These are phyloP conservation scores for Monilinia laxa DNA, from an alignment of 2,329 filamentous ascomycete genomes.

Conservation along the genomic window DNA sequence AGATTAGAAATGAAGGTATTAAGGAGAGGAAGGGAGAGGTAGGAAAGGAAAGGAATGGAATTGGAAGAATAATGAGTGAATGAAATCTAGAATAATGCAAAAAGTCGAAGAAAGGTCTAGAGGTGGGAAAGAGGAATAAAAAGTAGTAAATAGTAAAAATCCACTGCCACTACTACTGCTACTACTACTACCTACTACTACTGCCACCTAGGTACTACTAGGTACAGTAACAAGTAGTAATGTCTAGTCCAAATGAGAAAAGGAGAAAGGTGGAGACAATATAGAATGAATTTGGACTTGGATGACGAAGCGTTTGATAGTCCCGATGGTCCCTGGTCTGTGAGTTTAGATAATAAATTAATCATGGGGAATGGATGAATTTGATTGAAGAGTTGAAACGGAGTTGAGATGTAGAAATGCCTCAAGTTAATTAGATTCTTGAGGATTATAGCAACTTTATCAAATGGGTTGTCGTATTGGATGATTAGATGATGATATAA, in stretches of 20 bases:
- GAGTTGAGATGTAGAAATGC: too few relatives aligned
- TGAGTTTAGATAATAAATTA: background rate
- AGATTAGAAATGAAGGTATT: slow-evolving; percentile 3
- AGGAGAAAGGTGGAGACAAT: slow-evolving; percentile 18
- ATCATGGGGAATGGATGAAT: too few relatives aligned
- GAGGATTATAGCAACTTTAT: too few relatives aligned
- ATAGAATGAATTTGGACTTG: slow-evolving; percentile 5
- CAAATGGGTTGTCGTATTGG: too few relatives aligned
- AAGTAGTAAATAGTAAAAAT: background rate
- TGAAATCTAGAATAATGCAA: background rate
- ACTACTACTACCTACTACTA: too few relatives aligned
- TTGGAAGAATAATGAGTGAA: background rate
- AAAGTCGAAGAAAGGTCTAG: background rate
- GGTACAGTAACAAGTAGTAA: too few relatives aligned
- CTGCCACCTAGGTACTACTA: too few relatives aligned
- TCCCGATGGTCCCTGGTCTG: background rate
- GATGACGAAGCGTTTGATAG: slow-evolving; percentile 16
- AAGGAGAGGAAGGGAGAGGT: background rate
- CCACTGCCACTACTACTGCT: too few relatives aligned
- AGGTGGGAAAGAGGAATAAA: background rate
- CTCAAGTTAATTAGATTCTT: too few relatives aligned
- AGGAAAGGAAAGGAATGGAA: background rate
- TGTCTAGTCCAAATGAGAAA: background rate
- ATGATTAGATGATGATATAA: too few relatives aligned
- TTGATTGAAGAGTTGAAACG: too few relatives aligned